Evolutionary conservation across 306 rosid genomes (phyloP).

Genomic region (Senna siamea): DNA sequence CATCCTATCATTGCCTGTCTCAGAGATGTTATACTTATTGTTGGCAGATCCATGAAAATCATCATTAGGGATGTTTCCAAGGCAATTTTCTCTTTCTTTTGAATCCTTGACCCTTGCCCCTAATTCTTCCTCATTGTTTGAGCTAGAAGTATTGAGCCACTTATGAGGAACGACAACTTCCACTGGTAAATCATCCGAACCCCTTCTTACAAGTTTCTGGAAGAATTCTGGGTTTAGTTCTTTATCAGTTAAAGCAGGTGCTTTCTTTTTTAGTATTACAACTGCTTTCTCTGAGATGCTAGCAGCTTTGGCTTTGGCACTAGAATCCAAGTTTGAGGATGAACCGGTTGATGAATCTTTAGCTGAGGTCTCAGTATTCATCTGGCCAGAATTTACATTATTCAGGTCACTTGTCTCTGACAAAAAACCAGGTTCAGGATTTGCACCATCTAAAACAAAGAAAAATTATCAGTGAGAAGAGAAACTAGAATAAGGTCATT

Average conservation of each 20-base stretch:
- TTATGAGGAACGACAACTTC: constrained; percentile 90
- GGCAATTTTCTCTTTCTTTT: constrained; percentile 52
- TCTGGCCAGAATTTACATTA: constrained; percentile 51
- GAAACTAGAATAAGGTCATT: constrained; percentile 29
- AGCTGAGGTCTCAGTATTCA: constrained; percentile 47
- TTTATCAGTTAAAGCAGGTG: constrained; percentile 73
- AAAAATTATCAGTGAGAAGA: constrained; percentile 32
- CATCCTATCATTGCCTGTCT: constrained; percentile 57
- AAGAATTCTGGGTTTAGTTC: constrained; percentile 88
- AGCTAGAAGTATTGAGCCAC: constrained; percentile 64
- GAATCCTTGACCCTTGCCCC: constrained; percentile 54
- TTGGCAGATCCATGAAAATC: constrained; percentile 57
- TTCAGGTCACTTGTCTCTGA: constrained; percentile 55
- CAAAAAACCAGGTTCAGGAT: constrained; percentile 42
- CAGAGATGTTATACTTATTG: constrained; percentile 58
- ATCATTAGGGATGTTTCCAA: constrained; percentile 56
- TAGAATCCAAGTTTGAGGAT: constrained; percentile 56
- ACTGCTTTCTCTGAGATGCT: constrained; percentile 77
- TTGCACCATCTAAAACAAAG: constrained; percentile 53
- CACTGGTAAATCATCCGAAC: constrained; percentile 82
- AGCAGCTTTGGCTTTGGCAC: constrained; percentile 54
- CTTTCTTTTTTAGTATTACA: constrained; percentile 86
- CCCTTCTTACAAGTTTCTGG: constrained; percentile 83
- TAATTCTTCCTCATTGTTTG: constrained; percentile 61
- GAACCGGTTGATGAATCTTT: constrained; percentile 56